A percentile compares a stretch with the other conserved stretches of the same genome.
These are phyloP conservation scores for Petasospora rhodanensis DNA, from an alignment of 1,139 yeast genomes.

Conservation along the genomic window DNA sequence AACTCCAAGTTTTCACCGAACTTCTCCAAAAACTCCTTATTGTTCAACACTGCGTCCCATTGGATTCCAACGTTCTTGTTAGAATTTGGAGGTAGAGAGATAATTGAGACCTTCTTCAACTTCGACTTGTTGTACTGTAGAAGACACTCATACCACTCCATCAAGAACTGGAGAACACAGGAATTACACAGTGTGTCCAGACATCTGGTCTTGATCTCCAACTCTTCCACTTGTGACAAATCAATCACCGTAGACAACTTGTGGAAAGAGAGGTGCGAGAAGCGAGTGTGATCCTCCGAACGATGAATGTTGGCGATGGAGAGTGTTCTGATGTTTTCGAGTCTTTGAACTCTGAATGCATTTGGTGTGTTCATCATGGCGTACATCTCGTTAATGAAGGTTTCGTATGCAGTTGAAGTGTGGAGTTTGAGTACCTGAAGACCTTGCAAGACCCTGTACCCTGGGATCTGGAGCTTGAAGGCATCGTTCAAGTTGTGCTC, in stretches of 20 bases:
- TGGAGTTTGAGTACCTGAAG: slow-evolving; percentile 18
- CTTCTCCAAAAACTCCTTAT: slow-evolving; percentile 12
- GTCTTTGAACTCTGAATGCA: slow-evolving; percentile 1
- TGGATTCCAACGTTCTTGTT: slow-evolving; percentile 19
- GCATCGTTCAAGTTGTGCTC: slow-evolving; percentile 14
- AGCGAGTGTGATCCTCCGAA: slow-evolving; percentile 3
- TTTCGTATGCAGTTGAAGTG: slow-evolving; percentile 21
- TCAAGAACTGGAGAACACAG: slow-evolving; percentile 24
- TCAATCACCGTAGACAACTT: slow-evolving; percentile 22
- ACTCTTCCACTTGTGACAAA: slow-evolving; percentile 16
- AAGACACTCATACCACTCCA: slow-evolving; percentile 21
- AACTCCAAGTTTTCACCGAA: slow-evolving; percentile 18
- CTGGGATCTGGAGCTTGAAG: slow-evolving; percentile 14
- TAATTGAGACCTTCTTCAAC: slow-evolving; percentile 20
- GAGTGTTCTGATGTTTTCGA: slow-evolving; percentile 17
- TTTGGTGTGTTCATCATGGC: slow-evolving; percentile 1
- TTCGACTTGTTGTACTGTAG: slow-evolving; percentile 3
- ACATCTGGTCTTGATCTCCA: slow-evolving; percentile 26
- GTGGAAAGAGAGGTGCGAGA: slow-evolving; percentile 18
- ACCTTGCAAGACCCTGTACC: slow-evolving; percentile 17
- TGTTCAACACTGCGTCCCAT: slow-evolving; percentile 21
- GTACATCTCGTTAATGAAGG: slow-evolving; percentile 15
- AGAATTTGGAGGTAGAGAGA: slow-evolving; percentile 22
- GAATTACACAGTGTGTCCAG: slow-evolving; percentile 20
- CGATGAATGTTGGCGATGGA: slow-evolving; percentile 24